Conservation (phyloP, 208 protist species). For the Leishmania turanica region DNA sequence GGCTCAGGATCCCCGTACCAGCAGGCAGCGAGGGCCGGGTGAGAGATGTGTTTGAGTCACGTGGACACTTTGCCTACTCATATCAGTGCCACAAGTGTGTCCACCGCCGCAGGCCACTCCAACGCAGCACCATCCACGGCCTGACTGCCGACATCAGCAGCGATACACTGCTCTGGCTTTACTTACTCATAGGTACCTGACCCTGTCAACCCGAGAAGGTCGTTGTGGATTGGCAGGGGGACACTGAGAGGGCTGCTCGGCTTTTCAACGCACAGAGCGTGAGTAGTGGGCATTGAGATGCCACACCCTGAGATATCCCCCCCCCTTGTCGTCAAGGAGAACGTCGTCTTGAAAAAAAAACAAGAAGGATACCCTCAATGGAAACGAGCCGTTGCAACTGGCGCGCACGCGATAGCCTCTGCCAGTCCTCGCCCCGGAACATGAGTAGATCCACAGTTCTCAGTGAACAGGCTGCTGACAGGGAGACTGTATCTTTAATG, state of each 20-base stretch:
- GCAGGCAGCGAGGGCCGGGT: background rate
- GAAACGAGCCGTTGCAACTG: background rate
- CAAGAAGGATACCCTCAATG: background rate
- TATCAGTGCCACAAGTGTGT: background rate
- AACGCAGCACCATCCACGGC: background rate
- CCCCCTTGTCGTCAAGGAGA: background rate
- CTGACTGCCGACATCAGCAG: background rate
- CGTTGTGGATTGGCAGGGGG: too few species aligned
- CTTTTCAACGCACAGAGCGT: background rate
- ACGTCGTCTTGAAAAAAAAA: background rate
- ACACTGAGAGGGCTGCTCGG: background rate
- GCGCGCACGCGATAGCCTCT: background rate
- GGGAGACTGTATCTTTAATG: background rate
- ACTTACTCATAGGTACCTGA: background rate
- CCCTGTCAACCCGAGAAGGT: background rate
- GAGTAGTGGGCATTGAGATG: background rate
- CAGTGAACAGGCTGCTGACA: background rate
- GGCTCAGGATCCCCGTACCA: background rate
- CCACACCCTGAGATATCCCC: background rate
- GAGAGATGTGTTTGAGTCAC: background rate
- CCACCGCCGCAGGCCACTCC: background rate
- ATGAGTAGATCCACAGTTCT: background rate
- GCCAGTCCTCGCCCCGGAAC: background rate
- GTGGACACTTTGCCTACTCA: background rate
- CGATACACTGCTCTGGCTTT: background rate